These are phyloP conservation scores for Aurifilum marmelostoma DNA, from an alignment of 2,329 filamentous ascomycete genomes.

Conservation along the genomic window DNA sequence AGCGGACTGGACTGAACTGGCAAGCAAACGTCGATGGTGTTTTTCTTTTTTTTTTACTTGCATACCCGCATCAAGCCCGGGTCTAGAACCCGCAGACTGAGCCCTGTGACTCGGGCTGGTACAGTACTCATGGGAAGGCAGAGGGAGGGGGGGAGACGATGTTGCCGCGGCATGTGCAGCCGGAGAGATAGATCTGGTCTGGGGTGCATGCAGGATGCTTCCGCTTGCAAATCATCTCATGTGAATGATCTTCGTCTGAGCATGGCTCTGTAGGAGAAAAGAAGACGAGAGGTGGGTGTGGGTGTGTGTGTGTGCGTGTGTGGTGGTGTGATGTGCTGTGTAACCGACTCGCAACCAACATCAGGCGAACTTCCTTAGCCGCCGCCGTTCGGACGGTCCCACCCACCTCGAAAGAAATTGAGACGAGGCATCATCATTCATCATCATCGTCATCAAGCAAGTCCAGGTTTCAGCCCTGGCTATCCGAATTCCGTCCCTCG, in stretches of 20 bases:
- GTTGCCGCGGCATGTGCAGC: background rate
- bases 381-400: background rate
- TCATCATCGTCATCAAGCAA: background rate
- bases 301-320: background rate
- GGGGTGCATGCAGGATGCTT: constrained; percentile 8
- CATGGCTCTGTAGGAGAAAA: background rate
- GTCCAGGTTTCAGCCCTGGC: constrained; percentile 13
- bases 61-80: constrained; percentile 3
- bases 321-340: constrained; percentile 7
- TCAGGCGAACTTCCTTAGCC: background rate
- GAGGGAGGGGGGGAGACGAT: background rate
- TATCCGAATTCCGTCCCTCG: constrained; percentile 2
- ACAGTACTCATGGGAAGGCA: background rate
- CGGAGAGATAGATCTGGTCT: constrained; percentile 3
- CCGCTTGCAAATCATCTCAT: background rate
- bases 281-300: background rate
- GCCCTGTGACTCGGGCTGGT: background rate
- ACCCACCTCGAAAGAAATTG: background rate
- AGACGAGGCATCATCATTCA: background rate
- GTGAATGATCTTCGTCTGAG: background rate
- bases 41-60: too few relatives aligned
- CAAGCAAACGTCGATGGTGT: background rate
- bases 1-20: background rate
- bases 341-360: background rate
- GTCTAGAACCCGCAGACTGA: background rate